These are phyloP conservation scores for Diaporthe velutina DNA, from an alignment of 2,329 filamentous ascomycete species.

Conservation along the genomic window DNA sequence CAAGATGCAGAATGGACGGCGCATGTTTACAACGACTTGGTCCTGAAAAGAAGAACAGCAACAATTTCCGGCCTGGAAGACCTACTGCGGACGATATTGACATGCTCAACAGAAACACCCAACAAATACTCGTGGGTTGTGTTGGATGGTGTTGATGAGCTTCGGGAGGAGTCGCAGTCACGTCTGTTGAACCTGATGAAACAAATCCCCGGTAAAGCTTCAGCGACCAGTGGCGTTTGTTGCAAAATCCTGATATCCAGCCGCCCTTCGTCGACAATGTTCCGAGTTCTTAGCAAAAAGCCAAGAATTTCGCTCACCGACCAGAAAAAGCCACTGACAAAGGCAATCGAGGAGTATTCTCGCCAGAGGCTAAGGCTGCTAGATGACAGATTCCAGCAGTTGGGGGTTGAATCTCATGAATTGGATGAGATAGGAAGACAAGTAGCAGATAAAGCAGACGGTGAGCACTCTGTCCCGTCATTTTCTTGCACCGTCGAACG, in stretches of 20 bases:
- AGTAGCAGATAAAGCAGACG: no score
- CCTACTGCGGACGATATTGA: conserved; percentile 40
- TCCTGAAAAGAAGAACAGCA: conserved; percentile 43
- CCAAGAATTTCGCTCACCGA: conserved; percentile 45
- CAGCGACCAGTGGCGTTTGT: conserved; percentile 26
- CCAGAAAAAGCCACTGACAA: conserved; percentile 42
- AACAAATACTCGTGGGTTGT: conserved; percentile 45
- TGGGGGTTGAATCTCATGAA: no score
- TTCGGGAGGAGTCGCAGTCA: conserved; percentile 40
- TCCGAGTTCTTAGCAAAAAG: conserved; percentile 38
- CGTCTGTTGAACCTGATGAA: conserved; percentile 39
- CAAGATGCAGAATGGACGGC: conserved; percentile 44
- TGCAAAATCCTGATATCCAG: conserved; percentile 48
- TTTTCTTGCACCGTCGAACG: no score
- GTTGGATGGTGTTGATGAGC: conserved; percentile 46
- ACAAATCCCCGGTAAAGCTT: conserved; percentile 34
- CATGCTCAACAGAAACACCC: conserved; percentile 33
- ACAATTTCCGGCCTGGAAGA: conserved; percentile 43
- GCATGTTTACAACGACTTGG: conserved; percentile 44
- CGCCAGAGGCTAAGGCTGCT: no score
- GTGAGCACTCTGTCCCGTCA: neutral
- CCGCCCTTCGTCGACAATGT: conserved; percentile 38
- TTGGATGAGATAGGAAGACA: no score
- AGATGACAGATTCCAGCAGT: no score
- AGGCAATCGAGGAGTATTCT: conserved; percentile 39